A percentile compares a stretch with the other conserved stretches of the same genome.
These are phyloP conservation scores for Fusarium albidum DNA, from an alignment of 2,329 filamentous ascomycete species.

Conservation along the genomic window DNA sequence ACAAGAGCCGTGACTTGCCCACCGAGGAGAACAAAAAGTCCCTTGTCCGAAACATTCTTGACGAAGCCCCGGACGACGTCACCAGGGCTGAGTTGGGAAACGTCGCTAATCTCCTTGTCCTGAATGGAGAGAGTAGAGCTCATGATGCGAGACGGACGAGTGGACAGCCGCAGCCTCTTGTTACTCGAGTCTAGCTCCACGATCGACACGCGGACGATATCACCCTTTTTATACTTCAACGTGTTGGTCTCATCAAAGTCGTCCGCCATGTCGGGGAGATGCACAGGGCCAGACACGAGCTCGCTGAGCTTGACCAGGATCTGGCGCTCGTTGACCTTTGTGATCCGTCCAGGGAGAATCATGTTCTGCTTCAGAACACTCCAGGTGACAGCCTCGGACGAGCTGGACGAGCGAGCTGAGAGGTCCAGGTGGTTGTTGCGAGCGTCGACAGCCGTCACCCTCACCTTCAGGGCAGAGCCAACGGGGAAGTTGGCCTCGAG, in stretches of 20 bases:
- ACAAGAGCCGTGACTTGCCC: conserved; percentile 84
- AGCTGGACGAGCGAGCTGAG: conserved; percentile 72
- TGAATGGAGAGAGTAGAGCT: conserved; percentile 83
- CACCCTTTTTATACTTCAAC: conserved; percentile 79
- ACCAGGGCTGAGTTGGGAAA: conserved; percentile 76
- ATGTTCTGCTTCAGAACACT: conserved; percentile 78
- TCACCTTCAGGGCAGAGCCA: conserved; percentile 86
- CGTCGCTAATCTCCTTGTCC: conserved; percentile 79
- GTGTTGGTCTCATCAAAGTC: conserved; percentile 85
- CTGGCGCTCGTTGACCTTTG: conserved; percentile 84
- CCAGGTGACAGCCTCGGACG: conserved; percentile 64
- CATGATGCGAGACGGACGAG: conserved; percentile 86
- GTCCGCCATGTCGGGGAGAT: conserved; percentile 84
- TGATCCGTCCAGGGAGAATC: conserved; percentile 83
- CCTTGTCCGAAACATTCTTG: conserved; percentile 88
- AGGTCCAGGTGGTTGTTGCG: conserved; percentile 82
- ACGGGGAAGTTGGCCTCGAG: conserved; percentile 83
- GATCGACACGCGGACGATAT: conserved; percentile 87
- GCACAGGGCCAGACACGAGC: conserved; percentile 78
- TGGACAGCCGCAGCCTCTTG: conserved; percentile 83
- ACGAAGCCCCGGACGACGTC: conserved; percentile 91
- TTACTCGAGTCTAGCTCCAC: conserved; percentile 82
- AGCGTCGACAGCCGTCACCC: conserved; percentile 77
- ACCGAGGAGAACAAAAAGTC: conserved; percentile 85
- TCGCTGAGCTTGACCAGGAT: conserved; percentile 88